Percentiles rank a stretch among this genome's conserved stretches.
These are phyloP conservation scores for Viola odorata DNA, from an alignment of 345 rosid species.

Conservation along the genomic window DNA sequence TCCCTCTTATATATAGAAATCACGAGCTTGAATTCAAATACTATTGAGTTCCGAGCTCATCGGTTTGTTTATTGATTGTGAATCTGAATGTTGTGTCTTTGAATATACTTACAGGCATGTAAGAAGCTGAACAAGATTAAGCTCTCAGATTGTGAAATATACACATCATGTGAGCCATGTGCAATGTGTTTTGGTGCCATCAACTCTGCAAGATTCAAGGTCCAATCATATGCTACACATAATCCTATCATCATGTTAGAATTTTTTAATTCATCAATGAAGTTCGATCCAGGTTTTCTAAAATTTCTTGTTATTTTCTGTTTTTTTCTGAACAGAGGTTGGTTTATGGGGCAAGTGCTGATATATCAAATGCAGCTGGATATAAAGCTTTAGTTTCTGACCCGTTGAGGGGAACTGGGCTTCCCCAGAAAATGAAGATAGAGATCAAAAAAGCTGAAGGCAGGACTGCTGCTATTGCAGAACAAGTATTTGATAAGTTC, in stretches of 20 bases:
- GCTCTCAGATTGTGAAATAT: conserved; percentile 66
- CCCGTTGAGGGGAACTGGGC: conserved; percentile 49
- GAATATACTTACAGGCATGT: conserved; percentile 71
- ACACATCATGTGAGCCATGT: conserved; percentile 62
- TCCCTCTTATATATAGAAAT: too few species aligned
- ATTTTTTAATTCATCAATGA: too few species aligned
- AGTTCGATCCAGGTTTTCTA: too few species aligned
- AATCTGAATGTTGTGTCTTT: too few species aligned
- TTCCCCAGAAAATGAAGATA: conserved; percentile 47
- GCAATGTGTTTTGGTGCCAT: conserved; percentile 76
- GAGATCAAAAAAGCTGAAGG: conserved; percentile 75
- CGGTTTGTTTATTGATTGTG: too few species aligned
- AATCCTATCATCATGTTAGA: too few species aligned
- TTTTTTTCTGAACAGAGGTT: conserved; percentile 33
- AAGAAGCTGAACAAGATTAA: conserved; percentile 54
- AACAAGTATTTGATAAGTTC: conserved; percentile 80
- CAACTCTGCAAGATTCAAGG: conserved; percentile 58
- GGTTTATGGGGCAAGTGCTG: conserved; percentile 72
- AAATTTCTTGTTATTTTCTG: too few species aligned
- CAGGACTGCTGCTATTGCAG: conserved; percentile 53
- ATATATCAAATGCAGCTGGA: conserved; percentile 70
- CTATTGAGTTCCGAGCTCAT: too few species aligned
- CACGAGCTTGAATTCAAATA: too few species aligned
- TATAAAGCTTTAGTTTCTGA: conserved; percentile 62
- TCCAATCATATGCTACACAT: conserved; percentile 6